Base-by-base conservation (phyloP, 2,329 filamentous ascomycete species). In the Alternaria burnsii region DNA sequence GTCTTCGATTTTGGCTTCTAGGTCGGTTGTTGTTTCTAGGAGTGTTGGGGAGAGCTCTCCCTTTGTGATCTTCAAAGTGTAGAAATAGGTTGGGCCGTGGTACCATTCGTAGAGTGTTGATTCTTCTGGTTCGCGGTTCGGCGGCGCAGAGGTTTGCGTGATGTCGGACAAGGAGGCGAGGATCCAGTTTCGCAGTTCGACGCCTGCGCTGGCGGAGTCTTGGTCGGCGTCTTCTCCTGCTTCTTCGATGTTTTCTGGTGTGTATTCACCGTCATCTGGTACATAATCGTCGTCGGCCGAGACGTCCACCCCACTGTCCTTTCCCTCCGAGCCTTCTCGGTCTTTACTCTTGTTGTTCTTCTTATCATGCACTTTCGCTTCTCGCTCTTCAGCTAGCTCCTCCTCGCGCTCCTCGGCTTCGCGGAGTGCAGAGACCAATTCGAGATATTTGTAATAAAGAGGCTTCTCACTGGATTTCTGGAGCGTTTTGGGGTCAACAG, bases 51-150 rank as follows among this genome's bases (percentile, higher is more conserved):
- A 36, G 1, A 68, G 47, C 18, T 52, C 20, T 1, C 61, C 61
- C 22, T 41, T 53, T 30, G 58, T 46, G 32, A 61, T 58, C 5
- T 53, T 50, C 18, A 68, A 3, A 1, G 20, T 46, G 48, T 69
- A 68, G 42, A 69, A 69, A 30, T 69, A 68, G 1, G 65, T 69
- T 10, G 61, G 63, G 0, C 63, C 65, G n/a, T 69, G 65, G 16
- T 69, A 69, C 65, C 65, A 69, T 42, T 65, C 61, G 50, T 67
- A 58, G 3, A 69, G 18, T 8, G 57, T 68, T 2, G 62, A 57
- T 9, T 59, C 50, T 30, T 64, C 59, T 32, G 67, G 67, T 16
- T 63, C 54, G 38, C 65, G 67, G 26, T 65, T 50, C 1, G 67
- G 55, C 7, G 63, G 65, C 14, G 67, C 65, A 12, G 28, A 60